Conservation (phyloP, 1,284 basidiomycete species). For the Naganishia cerealis region DNA sequence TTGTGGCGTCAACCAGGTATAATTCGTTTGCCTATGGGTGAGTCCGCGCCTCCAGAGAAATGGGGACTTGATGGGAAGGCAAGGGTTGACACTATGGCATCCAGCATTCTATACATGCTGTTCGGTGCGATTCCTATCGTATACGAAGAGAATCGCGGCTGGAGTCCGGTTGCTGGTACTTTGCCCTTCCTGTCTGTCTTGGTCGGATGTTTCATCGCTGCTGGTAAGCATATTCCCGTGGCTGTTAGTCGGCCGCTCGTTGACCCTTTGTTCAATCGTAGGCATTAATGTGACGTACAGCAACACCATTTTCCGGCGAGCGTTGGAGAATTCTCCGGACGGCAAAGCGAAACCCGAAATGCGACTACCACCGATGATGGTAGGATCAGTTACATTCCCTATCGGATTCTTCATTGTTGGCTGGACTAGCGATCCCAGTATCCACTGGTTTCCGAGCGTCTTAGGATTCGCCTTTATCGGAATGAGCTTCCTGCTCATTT, state of each 20-base stretch:
- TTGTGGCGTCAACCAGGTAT: conserved; percentile 34
- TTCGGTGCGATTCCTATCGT: conserved; percentile 51
- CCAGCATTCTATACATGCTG: conserved; percentile 45
- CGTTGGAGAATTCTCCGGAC: conserved; percentile 41
- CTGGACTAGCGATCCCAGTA: conserved; percentile 47
- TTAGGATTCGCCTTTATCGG: conserved; percentile 49
- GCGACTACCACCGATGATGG: conserved; percentile 45
- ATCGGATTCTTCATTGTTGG: conserved; percentile 51
- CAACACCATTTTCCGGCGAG: conserved; percentile 40
- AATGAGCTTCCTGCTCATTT: conserved; percentile 48
- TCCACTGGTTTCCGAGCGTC: conserved; percentile 47
- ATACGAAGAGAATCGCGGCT: conserved; percentile 45
- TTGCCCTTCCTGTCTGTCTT: conserved; percentile 51
- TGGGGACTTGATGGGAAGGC: background rate
- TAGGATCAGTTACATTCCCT: conserved; percentile 48
- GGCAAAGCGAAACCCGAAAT: conserved; percentile 42
- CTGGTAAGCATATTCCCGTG: conserved; percentile 24
- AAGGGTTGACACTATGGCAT: background rate
- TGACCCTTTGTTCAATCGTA: background rate
- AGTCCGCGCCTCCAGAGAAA: conserved; percentile 11
- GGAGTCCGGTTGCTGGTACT: conserved; percentile 43
- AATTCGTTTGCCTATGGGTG: conserved; percentile 44
- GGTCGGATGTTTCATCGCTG: conserved; percentile 46
- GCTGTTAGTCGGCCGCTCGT: background rate
- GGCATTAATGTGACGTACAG: conserved; percentile 46